Percentiles rank a stretch among this genome's conserved stretches.
Evolutionary conservation across 345 rosid genomes (phyloP).

Genomic region (Eucalyptus curtisii): DNA sequence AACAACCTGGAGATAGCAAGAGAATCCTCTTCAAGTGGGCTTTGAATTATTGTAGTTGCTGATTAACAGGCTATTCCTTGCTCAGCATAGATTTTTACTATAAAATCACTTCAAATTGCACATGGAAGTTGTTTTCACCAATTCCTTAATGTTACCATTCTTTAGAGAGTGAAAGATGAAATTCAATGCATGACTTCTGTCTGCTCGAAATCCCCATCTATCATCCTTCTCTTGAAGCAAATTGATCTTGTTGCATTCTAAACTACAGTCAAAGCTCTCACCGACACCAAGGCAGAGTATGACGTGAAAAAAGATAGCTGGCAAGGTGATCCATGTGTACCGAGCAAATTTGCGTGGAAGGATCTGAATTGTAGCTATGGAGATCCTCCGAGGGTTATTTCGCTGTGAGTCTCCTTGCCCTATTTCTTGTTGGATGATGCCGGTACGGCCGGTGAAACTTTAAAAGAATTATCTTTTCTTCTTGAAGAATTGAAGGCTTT

Average conservation of each 20-base stretch:
- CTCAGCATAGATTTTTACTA: too few relatives aligned
- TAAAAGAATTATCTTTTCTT: too few relatives aligned
- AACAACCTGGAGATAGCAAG: too few relatives aligned
- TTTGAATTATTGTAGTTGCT: accelerated
- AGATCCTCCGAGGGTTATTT: neutral
- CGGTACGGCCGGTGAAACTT: accelerated
- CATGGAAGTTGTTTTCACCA: accelerated
- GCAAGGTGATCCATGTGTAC: constrained; percentile 26
- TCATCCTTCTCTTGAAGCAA: too few relatives aligned
- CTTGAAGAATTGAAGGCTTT: too few relatives aligned
- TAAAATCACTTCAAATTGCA: too few relatives aligned
- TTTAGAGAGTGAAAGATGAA: too few relatives aligned
- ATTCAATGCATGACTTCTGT: too few relatives aligned
- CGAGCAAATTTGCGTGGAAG: neutral
- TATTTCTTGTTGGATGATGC: accelerated
- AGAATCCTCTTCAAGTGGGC: too few relatives aligned
- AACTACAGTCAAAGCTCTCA: neutral
- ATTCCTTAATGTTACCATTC: neutral
- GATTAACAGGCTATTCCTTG: too few relatives aligned
- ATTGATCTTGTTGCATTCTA: too few relatives aligned
- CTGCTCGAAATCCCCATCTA: too few relatives aligned
- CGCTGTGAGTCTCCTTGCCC: neutral
- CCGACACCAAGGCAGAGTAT: neutral
- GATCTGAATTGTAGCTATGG: neutral
- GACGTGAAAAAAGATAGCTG: neutral